Percentiles rank a stretch among this genome's conserved stretches.
phyloP scores from a whole-genome alignment of 441 rosid species.

The Pelargonium cotyledonis region DNA sequence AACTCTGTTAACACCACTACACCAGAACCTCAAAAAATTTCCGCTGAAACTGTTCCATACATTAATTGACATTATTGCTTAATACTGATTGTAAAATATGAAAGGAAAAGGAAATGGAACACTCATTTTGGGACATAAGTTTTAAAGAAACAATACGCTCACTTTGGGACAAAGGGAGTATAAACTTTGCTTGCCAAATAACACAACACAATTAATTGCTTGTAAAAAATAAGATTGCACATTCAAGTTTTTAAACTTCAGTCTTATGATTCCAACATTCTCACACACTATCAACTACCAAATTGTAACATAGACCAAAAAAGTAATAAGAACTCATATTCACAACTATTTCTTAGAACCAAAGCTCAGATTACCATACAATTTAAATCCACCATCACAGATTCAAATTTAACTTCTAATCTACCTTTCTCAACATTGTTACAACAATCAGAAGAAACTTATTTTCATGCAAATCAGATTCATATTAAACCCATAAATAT shows the following conservation, averaged over 20 bases:
- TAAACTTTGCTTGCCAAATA: too few species aligned
- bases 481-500: background rate
- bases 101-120: background rate
- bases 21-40: slow-evolving; percentile 5
- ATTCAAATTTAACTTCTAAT: too few species aligned
- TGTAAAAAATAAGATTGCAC: too few species aligned
- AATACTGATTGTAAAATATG: background rate
- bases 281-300: slow-evolving; percentile 1
- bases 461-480: background rate
- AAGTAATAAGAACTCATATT: background rate
- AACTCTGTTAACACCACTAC: slow-evolving; percentile 25
- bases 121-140: background rate
- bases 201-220: too few species aligned
- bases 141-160: too few species aligned
- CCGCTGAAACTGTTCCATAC: background rate
- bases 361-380: background rate
- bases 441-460: too few species aligned
- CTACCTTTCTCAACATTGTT: too few species aligned
- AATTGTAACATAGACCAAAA: background rate
- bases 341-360: too few species aligned
- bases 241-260: background rate
- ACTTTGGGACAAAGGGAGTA: too few species aligned
- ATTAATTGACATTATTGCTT: background rate
- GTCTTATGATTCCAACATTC: background rate
- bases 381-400: too few species aligned